Evolutionary conservation across 2,329 filamentous ascomycete genomes (phyloP), one percentile per base, ranked within the genome.

Genomic region (Colletotrichum spinosum): DNA sequence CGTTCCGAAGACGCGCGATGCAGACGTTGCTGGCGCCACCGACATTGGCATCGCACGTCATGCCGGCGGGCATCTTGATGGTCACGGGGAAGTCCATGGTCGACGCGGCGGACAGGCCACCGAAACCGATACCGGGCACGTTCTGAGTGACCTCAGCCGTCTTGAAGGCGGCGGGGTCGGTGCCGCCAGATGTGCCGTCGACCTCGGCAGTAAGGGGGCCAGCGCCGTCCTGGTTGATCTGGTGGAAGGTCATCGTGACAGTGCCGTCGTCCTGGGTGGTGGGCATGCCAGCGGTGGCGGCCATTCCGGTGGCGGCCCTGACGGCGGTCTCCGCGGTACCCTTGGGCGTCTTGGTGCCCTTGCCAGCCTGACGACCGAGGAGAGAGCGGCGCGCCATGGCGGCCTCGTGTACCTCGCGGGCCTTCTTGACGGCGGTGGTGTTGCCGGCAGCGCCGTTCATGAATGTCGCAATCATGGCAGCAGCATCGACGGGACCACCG

Each of bases 161-260:
- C 76, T 89, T 73, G 83, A 91, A 91, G 42, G 88, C 88, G 45
- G 76, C 71, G 17, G 83, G 74, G 70, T 90, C 86, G 2, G 83
- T 86, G 50, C 89, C 89, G 41, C 87, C 88, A 0, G 88, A 90
- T 33, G 88, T 89, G 49, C 80, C 77, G 71, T 91, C 88, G 44
- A 91, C 79, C 50, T 80, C 79, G 3, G 88, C 88, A 33, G 79
- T 83, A 49, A 91, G 79, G 1, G 88, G 88, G 2, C 89, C 89
- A 0, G 88, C 89, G 17, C 89, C 89, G 71, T 91, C 89, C 75
- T 91, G 88, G 83, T 91, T 91, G 79, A 91, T 85, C 79, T 91
- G 86, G 75, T 89, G 88, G 79, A 86, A 90, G 66, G 84, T 87
- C 83, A 91, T 84, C 61, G 81, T 83, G 74, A 91, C 79, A 33